Evolutionary conservation across 495 filamentous ascomycete genomes (phyloP), one percentile per base, ranked within the genome.

Genomic region (Aspergillus hancockii): DNA sequence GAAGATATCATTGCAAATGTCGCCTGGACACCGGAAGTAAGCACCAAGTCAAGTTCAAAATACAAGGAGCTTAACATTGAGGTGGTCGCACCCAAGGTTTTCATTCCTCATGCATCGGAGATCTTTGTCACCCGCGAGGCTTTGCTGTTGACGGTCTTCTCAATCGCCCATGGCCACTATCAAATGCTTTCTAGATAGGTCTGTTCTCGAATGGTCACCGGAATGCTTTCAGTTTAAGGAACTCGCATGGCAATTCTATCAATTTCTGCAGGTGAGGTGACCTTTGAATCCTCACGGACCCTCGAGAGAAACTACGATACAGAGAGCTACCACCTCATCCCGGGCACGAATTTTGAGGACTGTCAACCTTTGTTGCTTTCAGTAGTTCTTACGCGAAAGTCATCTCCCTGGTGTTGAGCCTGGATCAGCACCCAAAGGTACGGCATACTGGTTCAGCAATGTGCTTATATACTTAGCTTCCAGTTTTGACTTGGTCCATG

Each of bases 401-500:
- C 65, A 67, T 53, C 0, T 31, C 31, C 52, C 60, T n/a, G 60
- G 60, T 1, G 30, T 54, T 41, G 40, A 43, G 18, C 21, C 65
- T 54, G 65, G 65, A 34, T 58, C 65, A 8, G 62, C 65, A 10
- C 65, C 65, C 16, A 8, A 58, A 19, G 31, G 28, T n/a, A 63
- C 55, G 23, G 58, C 52, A 0, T 67, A 61, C 34, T 67, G 65
- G 62, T 25, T 63, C 1, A 40, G 31, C 13, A 59, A 55, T 34
- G 65, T 65, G 9, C 49, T 67, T 30, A 49, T 65, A 8, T 57
- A 58, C 40, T 43, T 68, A 13, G 50, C 58, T 25, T 45, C 63
- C 13, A 36, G 62, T n/a, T 30, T 59, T 28, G 60, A 65, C 28
- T 47, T 62, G 19, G 52, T 62, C n/a, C 52, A 64, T 9, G 57